phyloP scores from a whole-genome alignment of 2,329 filamentous ascomycete species.

The Paraphoma sp. region DNA sequence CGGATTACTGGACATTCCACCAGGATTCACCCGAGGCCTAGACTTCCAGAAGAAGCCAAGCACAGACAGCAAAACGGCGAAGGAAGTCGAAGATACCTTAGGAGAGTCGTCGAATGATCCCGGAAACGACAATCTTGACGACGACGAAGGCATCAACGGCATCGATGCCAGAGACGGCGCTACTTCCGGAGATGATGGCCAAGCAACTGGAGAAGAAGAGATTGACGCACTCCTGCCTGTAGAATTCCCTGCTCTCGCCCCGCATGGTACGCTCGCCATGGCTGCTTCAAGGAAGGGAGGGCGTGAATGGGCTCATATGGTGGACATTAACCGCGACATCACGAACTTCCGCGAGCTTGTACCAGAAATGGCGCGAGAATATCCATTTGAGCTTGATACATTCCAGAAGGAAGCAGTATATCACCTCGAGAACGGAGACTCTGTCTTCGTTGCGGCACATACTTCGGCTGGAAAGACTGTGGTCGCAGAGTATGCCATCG shows the following conservation, averaged over 20 bases:
- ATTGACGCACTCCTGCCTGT: constrained; percentile 89
- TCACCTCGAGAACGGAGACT: constrained; percentile 94
- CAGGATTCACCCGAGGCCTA: constrained; percentile 81
- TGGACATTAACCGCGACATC: constrained; percentile 91
- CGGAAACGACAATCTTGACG: constrained; percentile 27
- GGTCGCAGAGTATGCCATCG: constrained; percentile 97
- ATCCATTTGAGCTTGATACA: constrained; percentile 96
- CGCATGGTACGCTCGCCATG: constrained; percentile 76
- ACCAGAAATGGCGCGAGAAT: constrained; percentile 93
- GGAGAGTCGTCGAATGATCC: constrained; percentile 55
- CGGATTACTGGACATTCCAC: constrained; percentile 79
- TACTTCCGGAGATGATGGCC: constrained; percentile 53
- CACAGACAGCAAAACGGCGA: constrained; percentile 66
- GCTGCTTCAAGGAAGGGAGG: constrained; percentile 76
- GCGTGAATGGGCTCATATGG: constrained; percentile 97
- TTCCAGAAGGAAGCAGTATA: constrained; percentile 99
- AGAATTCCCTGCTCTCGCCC: constrained; percentile 90
- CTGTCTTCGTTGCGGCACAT: constrained; percentile 96
- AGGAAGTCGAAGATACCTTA: constrained; percentile 72
- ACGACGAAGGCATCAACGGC: constrained; percentile 33
- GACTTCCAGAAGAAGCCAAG: constrained; percentile 69
- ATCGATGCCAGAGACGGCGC: constrained; percentile 31
- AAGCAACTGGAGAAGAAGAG: constrained; percentile 59
- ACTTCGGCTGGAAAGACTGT: constrained; percentile 98
- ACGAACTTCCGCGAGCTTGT: constrained; percentile 93